Conservation (phyloP, 768 basidiomycete species). For the Pisolithus marmoratus region DNA sequence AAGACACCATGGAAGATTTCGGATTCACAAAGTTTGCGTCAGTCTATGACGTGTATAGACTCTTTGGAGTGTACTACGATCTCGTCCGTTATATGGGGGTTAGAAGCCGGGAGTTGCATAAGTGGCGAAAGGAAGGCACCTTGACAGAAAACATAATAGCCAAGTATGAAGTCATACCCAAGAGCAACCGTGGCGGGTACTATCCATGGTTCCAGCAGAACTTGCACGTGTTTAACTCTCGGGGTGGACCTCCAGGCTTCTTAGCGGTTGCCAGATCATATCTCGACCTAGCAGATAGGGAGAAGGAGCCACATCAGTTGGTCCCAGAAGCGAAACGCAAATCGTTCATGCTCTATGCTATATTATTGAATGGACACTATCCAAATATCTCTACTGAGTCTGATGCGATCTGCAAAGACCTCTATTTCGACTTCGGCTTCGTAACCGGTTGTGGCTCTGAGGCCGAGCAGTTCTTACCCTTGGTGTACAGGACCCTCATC, state of each 20-base stretch:
- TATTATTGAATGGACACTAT: background rate
- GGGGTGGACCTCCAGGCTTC: background rate
- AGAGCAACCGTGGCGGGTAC: slow-evolving; percentile 17
- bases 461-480: background rate
- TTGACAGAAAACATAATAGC: slow-evolving; percentile 28
- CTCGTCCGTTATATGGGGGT: slow-evolving; percentile 15
- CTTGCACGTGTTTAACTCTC: slow-evolving; percentile 22
- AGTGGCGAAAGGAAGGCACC: slow-evolving; percentile 26
- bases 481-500: slow-evolving; percentile 20
- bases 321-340: background rate
- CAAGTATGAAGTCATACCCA: slow-evolving; percentile 18
- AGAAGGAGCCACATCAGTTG: background rate
- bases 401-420: background rate
- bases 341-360: background rate
- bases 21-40: slow-evolving; percentile 25
- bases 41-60: slow-evolving; percentile 5
- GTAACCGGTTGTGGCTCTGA: background rate
- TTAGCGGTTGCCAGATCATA: background rate
- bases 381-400: background rate
- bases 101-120: slow-evolving; percentile 20
- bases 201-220: slow-evolving; percentile 32
- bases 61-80: slow-evolving; percentile 28
- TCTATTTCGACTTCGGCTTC: slow-evolving; percentile 12
- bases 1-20: slow-evolving; percentile 27
- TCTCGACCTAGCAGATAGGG: background rate